Conservation (phyloP, 1,139 yeast species). For the Scheffersomyces parashehatae region DNA sequence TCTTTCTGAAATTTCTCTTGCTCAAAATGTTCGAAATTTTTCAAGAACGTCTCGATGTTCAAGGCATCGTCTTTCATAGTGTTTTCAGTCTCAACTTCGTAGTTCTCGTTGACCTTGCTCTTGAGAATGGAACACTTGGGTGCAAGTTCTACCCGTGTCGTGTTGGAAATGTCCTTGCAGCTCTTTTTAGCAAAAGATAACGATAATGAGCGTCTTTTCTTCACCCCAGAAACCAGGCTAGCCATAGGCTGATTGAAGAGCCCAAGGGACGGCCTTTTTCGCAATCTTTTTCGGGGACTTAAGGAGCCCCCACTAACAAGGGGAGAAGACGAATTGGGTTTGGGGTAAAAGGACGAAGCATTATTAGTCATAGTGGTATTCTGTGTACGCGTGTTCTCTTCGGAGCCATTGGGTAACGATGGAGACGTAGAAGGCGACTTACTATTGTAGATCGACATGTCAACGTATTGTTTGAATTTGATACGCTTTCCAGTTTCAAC, state of each 20-base stretch:
- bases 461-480: slow-evolving; percentile 16
- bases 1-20: slow-evolving; percentile 17
- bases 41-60: slow-evolving; percentile 19
- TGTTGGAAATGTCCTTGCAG: neutral
- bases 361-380: neutral
- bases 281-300: neutral
- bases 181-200: neutral
- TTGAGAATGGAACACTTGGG: slow-evolving; percentile 20
- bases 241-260: neutral
- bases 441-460: slow-evolving; percentile 13
- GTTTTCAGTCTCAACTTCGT: slow-evolving; percentile 18
- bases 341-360: neutral
- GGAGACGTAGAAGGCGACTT: slow-evolving; percentile 1
- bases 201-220: neutral
- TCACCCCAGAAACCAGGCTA: slow-evolving; percentile 1
- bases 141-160: neutral
- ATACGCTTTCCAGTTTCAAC: slow-evolving; percentile 5
- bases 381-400: neutral
- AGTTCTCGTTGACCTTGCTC: slow-evolving; percentile 21
- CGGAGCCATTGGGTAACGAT: neutral
- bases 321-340: neutral
- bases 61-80: slow-evolving; percentile 16
- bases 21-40: slow-evolving; percentile 21
- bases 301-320: too few species aligned
- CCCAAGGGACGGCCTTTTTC: neutral